Conservation (phyloP, 2,329 filamentous ascomycete genomes). For the Epichloe sp. region DNA sequence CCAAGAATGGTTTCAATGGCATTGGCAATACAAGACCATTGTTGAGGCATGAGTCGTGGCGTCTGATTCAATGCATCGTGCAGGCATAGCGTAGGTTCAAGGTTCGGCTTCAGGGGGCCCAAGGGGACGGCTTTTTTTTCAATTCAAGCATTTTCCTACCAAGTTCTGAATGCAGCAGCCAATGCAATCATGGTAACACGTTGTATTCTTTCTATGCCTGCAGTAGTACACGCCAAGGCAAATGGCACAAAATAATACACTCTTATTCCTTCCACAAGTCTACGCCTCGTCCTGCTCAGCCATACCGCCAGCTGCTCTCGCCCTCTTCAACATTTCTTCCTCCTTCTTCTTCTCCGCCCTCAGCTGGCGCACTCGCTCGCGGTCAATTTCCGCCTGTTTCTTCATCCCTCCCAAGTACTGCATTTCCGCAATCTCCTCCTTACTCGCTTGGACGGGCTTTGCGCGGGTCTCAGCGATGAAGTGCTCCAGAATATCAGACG, state of each 20-base stretch:
- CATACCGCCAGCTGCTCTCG: constrained; percentile 25
- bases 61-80: neutral
- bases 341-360: constrained; percentile 48
- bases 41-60: neutral
- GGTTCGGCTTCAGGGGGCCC: neutral
- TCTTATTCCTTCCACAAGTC: neutral
- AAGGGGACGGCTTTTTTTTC: neutral
- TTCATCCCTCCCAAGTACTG: constrained; percentile 41
- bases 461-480: constrained; percentile 53
- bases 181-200: neutral
- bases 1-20: no score
- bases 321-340: constrained; percentile 34
- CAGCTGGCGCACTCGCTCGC: constrained; percentile 36
- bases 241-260: constrained; percentile 1
- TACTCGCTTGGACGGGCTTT: constrained; percentile 38
- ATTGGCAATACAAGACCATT: neutral
- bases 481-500: constrained; percentile 47
- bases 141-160: neutral
- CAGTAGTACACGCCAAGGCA: constrained; percentile 16
- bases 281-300: constrained; percentile 20
- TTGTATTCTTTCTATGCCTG: neutral
- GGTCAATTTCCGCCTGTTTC: constrained; percentile 39
- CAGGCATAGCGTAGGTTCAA: neutral
- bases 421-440: constrained; percentile 46
- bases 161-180: neutral